A percentile compares a stretch with the other conserved stretches of the same genome.
phyloP scores from a whole-genome alignment of 345 rosid species.

The Acer saccharum region DNA sequence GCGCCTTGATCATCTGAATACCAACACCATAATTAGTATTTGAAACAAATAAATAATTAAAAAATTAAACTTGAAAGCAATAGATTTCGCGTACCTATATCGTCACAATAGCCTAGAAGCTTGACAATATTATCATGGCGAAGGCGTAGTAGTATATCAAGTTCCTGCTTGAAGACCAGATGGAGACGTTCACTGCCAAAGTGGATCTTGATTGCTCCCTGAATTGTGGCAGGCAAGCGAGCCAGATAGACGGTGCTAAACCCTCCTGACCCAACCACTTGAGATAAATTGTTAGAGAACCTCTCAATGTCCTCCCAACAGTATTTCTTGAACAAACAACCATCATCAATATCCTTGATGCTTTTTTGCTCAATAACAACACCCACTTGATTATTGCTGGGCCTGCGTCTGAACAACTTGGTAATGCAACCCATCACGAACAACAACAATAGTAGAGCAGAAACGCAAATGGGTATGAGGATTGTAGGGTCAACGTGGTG shows the following conservation, averaged over 20 bases:
- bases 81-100: constrained; percentile 42
- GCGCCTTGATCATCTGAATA: constrained; percentile 62
- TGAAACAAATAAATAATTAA: background rate
- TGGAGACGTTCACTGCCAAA: constrained; percentile 60
- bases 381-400: background rate
- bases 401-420: constrained; percentile 27
- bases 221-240: constrained; percentile 34
- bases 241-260: constrained; percentile 82
- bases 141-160: constrained; percentile 68
- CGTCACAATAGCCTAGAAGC: constrained; percentile 75
- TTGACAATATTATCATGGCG: constrained; percentile 70
- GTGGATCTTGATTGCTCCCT: constrained; percentile 73
- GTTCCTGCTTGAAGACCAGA: constrained; percentile 66
- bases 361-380: constrained; percentile 11
- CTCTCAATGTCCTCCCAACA: constrained; percentile 57
- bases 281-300: constrained; percentile 52
- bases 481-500: constrained; percentile 10
- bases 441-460: constrained; percentile 16
- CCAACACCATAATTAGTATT: background rate
- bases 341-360: constrained; percentile 15
- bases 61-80: constrained; percentile 9
- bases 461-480: constrained; percentile 10
- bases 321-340: constrained; percentile 34
- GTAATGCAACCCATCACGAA: constrained; percentile 48
- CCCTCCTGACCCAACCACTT: constrained; percentile 73